phyloP scores from a whole-genome alignment of 257 asterid species.

The Echites panduratus region DNA sequence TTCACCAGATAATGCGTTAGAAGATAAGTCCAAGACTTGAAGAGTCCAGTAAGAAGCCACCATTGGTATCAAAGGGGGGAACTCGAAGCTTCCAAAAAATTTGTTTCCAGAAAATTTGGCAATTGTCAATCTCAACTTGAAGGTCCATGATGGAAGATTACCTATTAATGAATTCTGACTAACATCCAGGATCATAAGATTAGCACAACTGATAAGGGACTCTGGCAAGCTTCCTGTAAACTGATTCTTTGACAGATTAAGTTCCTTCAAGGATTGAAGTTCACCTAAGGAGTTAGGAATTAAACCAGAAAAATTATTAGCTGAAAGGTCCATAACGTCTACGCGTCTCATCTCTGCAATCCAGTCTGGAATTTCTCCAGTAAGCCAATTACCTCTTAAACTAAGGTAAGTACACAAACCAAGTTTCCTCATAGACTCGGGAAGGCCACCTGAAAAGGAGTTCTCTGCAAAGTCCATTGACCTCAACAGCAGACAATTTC shows the following conservation, averaged over 20 bases:
- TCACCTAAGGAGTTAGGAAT: slow-evolving; percentile 44
- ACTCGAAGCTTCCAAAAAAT: slow-evolving; percentile 42
- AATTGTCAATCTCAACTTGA: slow-evolving; percentile 40
- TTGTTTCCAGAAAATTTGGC: slow-evolving; percentile 49
- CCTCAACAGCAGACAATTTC: slow-evolving; percentile 48
- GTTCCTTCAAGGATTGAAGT: slow-evolving; percentile 42
- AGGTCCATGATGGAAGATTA: slow-evolving; percentile 65
- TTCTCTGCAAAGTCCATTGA: slow-evolving; percentile 53
- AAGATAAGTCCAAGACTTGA: slow-evolving; percentile 57
- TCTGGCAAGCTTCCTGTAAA: slow-evolving; percentile 60
- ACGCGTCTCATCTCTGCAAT: slow-evolving; percentile 64
- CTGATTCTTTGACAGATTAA: slow-evolving; percentile 53
- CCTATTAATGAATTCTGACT: slow-evolving; percentile 50
- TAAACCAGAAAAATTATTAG: slow-evolving; percentile 51
- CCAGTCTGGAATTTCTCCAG: slow-evolving; percentile 71
- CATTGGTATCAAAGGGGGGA: slow-evolving; percentile 19
- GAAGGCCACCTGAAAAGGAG: slow-evolving; percentile 49
- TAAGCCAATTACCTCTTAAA: slow-evolving; percentile 42
- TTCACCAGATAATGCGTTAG: slow-evolving; percentile 61
- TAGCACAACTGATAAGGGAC: slow-evolving; percentile 42
- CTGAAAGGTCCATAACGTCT: slow-evolving; percentile 54
- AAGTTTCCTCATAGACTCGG: slow-evolving; percentile 53
- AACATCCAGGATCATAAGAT: slow-evolving; percentile 50
- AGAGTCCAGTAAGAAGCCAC: slow-evolving; percentile 41
- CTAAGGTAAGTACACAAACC: slow-evolving; percentile 40